Evolutionary conservation across 2,329 filamentous ascomycete genomes (phyloP), one percentile per base, ranked within the genome.

Genomic region (Leptosphaerulina australis): DNA sequence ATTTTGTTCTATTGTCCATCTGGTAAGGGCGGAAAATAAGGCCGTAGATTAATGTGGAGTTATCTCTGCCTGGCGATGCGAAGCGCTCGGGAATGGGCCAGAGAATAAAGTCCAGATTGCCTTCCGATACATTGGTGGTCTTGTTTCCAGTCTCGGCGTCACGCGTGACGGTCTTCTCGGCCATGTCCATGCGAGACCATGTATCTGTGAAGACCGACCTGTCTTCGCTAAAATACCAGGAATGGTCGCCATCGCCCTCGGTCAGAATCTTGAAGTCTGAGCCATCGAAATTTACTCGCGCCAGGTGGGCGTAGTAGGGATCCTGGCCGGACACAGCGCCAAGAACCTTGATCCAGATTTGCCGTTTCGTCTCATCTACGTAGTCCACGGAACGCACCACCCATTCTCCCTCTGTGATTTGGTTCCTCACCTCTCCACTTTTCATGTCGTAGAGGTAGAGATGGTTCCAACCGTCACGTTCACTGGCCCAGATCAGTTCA

Each of bases 321-420:
- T 64, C 61, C 40, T 67, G 63, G 12, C 55, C 59, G 0, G 50
- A 14, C 7, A 66, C 58, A 24, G 55, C 56, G 21, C 63, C 63
- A n/a, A 59, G 47, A 9, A 59, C 56, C 30, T 57, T 59, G 43
- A 64, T 44, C 55, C 55, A 61, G 25, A 67, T 61, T 28, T 56
- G 55, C 36, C 54, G 56, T 47, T 57, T 56, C 18, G 26, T 26
- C 43, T 63, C 58, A 33, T 66, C 62, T 4, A 66, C 51, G n/a
- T 53, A 54, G 33, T 65, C 62, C 6, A 66, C 59, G 2, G 47
- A 59, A 10, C 57, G 60, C 30, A 67, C 51, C 11, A 61, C 37
- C 58, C 60, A 67, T 71, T 76, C 33, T 74, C 75, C 40, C 74
- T 77, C 3, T 50, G 66, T 60, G 63, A 72, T 64, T 62, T 66